These are phyloP conservation scores for Pseudogymnoascus sp. DNA, from an alignment of 2,329 filamentous ascomycete species.

Conservation along the genomic window DNA sequence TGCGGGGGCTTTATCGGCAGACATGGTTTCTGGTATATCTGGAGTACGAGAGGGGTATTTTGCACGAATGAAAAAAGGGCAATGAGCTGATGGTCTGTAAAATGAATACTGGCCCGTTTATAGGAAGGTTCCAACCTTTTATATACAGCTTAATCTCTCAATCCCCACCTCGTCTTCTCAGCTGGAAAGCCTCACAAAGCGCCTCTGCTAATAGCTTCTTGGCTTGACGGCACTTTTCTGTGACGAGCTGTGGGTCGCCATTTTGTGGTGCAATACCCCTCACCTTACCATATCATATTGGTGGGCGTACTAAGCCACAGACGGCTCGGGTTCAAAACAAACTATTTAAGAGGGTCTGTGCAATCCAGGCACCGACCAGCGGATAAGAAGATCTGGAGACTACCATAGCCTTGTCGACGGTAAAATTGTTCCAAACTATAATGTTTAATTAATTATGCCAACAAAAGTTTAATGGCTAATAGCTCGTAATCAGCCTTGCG, in stretches of 20 bases:
- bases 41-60: not conserved
- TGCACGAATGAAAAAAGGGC: not conserved
- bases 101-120: not conserved
- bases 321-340: not conserved
- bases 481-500: not conserved
- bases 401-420: not conserved
- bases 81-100: not conserved
- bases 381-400: not conserved
- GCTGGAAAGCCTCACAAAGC: not conserved
- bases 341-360: not conserved
- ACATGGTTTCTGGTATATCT: constrained; percentile 10
- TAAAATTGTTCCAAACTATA: not conserved
- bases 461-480: not conserved
- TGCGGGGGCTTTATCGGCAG: constrained; percentile 30
- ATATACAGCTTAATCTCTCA: not conserved
- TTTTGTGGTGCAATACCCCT: not conserved
- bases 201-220: not conserved
- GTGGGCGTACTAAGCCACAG: not conserved
- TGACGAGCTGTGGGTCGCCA: not conserved
- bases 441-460: not conserved
- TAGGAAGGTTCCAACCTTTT: not conserved
- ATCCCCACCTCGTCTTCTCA: not conserved
- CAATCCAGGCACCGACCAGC: constrained; percentile 1
- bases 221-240: not conserved
- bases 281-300: not conserved